Base-by-base conservation (phyloP, 2,329 filamentous ascomycete genomes). In the Tetracladium maxilliforme region DNA sequence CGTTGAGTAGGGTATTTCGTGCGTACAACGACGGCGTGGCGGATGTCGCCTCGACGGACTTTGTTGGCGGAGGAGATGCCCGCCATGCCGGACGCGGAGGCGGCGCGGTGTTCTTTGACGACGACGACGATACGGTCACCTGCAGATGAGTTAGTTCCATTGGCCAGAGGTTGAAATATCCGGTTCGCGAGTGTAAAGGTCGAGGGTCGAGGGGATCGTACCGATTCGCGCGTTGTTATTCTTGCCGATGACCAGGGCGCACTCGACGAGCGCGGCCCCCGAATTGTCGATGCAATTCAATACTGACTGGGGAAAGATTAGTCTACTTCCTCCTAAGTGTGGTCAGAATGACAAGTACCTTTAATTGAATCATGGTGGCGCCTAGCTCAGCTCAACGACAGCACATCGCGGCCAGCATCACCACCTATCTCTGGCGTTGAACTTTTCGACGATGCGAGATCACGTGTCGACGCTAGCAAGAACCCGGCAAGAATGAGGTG, bases 251-350 rank as follows among this genome's bases (percentile, higher is more conserved):
- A 95, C 79, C 49, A 87, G 78, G 50, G 79, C 81, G 59, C 90
- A 98, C 61, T 98, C 90, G 57, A 95, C 90, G 39, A 98, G 66
- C 43, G 90, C 86, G 40, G 90, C 90, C 49, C 90, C 90, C 37
- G 90, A 95, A 64, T 94, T 98, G 76, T 98, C 90, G 71, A 98
- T 95, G 75, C 90, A 95, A 59, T 90, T 94, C 44, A 98, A 70
- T 71, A 98, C 83, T 49, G 86, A 80, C 90, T 94, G 40, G 5
- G 10, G 12, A 16, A 9, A 15, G 14, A 15, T 6, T 15, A 14
- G 18, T 11, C 17, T 27, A 27, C 17, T 16, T 10, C 7, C 23
- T 12, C 9, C 7, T 4, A 6, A 9, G 4, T 3, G n/a, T 9
- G 2, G 5, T 9, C 4, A 7, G 4, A 10, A 2, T 10, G 1